Evolutionary conservation across 768 basidiomycete genomes (phyloP).

Genomic region (Nidularia sp.): DNA sequence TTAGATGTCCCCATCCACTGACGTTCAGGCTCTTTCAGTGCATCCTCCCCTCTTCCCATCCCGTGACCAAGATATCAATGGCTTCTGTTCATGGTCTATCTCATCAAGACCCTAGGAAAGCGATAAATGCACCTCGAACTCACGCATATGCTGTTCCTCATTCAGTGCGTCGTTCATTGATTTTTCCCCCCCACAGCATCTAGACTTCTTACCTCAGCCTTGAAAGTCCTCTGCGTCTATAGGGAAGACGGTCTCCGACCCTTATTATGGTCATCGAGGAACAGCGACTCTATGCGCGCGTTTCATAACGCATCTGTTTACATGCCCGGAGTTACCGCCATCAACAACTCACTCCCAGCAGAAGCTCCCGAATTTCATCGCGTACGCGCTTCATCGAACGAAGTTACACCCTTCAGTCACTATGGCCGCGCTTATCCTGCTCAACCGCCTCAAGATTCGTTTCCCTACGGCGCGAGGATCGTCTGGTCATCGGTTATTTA

Average conservation of each 20-base stretch:
- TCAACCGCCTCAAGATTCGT: conserved; percentile 84
- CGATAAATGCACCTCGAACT: too few species aligned
- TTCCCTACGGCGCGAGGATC: conserved; percentile 90
- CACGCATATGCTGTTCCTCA: too few species aligned
- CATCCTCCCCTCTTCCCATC: too few species aligned
- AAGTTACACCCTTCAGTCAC: conserved; percentile 68
- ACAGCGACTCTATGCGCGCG: conserved; percentile 66
- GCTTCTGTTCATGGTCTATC: too few species aligned
- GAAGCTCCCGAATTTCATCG: conserved; percentile 72
- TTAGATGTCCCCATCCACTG: too few species aligned
- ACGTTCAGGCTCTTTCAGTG: too few species aligned
- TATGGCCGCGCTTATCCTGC: conserved; percentile 62
- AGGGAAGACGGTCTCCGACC: conserved; percentile 26
- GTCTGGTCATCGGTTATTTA: conserved; percentile 79
- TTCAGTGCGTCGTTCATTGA: neutral
- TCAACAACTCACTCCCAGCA: conserved; percentile 48
- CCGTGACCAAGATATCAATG: too few species aligned
- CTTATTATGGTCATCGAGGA: conserved; percentile 74
- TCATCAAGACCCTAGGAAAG: too few species aligned
- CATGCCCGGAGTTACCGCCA: conserved; percentile 81
- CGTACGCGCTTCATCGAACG: conserved; percentile 83
- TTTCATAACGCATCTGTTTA: conserved; percentile 83
- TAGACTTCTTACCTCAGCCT: too few species aligned
- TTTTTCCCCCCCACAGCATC: conserved; percentile 7
- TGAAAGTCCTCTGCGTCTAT: too few species aligned